Conservation (phyloP, 2,329 filamentous ascomycete genomes). For the Lecanicillium sp. region DNA sequence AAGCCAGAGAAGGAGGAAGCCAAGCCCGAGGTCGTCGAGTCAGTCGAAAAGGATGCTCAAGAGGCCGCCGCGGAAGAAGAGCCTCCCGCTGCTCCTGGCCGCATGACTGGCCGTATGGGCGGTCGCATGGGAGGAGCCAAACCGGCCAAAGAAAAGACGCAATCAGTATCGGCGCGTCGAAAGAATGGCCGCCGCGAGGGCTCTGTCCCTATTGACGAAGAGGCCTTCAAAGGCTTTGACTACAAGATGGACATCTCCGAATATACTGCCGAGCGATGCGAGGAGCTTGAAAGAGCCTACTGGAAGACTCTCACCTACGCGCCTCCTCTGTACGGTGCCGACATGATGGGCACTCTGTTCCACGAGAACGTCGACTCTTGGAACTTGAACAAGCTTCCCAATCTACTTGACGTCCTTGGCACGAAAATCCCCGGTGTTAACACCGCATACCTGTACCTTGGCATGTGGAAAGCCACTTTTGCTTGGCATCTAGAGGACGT, state of each 20-base stretch:
- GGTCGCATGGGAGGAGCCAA: constrained; percentile 46
- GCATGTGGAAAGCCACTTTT: constrained; percentile 99
- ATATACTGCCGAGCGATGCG: constrained; percentile 84
- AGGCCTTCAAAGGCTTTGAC: constrained; percentile 84
- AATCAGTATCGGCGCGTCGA: constrained; percentile 78
- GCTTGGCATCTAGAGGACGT: constrained; percentile 99
- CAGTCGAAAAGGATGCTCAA: constrained; percentile 34
- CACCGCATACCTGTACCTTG: constrained; percentile 93
- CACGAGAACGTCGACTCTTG: constrained; percentile 76
- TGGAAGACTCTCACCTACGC: constrained; percentile 98
- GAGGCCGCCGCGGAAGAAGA: constrained; percentile 36
- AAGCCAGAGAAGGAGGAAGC: constrained; percentile 30
- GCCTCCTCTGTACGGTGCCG: constrained; percentile 88
- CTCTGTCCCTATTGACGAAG: constrained; percentile 77
- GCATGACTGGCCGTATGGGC: constrained; percentile 11
- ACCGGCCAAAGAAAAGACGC: constrained; percentile 52
- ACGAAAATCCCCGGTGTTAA: constrained; percentile 97
- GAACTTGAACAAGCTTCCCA: constrained; percentile 94
- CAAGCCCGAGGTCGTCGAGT: constrained; percentile 18
- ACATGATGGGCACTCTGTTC: constrained; percentile 93
- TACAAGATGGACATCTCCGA: constrained; percentile 85
- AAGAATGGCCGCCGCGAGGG: constrained; percentile 79
- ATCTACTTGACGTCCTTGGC: constrained; percentile 86
- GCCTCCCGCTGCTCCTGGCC: constrained; percentile 19
- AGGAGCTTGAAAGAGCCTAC: constrained; percentile 89